Base-by-base conservation (phyloP, 352 stramenopile genomes). In the Phytophthora pseudosyringae region DNA sequence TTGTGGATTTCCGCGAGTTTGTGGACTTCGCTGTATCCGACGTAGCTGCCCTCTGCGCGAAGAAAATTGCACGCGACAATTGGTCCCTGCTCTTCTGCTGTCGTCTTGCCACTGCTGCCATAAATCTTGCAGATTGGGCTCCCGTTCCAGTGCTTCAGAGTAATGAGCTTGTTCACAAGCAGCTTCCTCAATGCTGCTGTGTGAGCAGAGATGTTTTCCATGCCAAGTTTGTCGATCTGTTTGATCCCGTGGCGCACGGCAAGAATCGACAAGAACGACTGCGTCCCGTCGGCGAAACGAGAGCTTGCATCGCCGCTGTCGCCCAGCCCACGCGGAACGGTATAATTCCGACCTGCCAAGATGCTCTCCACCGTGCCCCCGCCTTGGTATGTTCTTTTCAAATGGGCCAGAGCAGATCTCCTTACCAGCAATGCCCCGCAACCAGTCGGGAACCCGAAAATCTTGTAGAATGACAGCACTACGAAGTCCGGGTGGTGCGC, bases 381-480 rank as follows among this genome's bases (percentile, higher is more conserved):
- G 10, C 86, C 86, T 65, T 86, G 85, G 43, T 90, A 94, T 0
- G 26, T 40, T 44, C 89, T 90, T 38, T 67, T 64, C 8, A 94
- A 69, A 16, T 70, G 54, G 5, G 58, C 62, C 15, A 89, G 16
- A 0, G 69, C 71, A 11, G 28, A 49, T 50, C 76, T 86, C 25
- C 75, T 64, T 10, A 89, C 73, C 1, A 94, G 29, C n/a, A 94
- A 48, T 1, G 81, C 83, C 3, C 86, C 86, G 18, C 91, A 51
- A 0, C 86, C 86, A 0, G 83, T 91, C 0, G 86, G 86, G 41
- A 88, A 93, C 6, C 86, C 86, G 47, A 93, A 91, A 41, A 94
- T 70, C 51, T 93, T 94, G 76, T 94, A 94, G 44, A 94, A 94
- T n/a, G 82, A 93, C 28, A 93, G 39, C 29, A 76, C 72, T 0